A percentile compares a stretch with the other conserved stretches of the same genome.
phyloP scores from a whole-genome alignment of 108 stramenopile species.

The Cyclotella baltica region DNA sequence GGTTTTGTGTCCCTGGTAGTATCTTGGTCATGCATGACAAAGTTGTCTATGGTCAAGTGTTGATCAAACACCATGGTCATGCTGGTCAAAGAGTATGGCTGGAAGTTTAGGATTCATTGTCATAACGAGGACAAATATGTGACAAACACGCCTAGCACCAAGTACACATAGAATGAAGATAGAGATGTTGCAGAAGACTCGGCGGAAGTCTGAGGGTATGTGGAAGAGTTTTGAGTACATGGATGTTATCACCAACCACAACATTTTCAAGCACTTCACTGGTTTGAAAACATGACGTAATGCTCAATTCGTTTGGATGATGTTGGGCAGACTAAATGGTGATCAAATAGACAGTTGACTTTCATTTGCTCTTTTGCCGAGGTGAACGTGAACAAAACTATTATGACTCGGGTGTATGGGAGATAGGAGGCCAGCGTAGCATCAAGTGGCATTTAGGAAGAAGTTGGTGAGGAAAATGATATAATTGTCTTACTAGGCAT shows the following conservation, averaged over 20 bases:
- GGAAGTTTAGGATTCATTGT: constrained; percentile 3
- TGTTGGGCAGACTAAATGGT: constrained; percentile 25
- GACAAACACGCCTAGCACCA: not conserved
- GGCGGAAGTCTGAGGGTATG: not conserved
- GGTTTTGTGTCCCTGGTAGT: constrained; percentile 26
- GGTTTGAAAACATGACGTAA: constrained; percentile 19
- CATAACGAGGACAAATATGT: constrained; percentile 7
- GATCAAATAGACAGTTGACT: constrained; percentile 22
- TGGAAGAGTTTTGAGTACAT: constrained; percentile 10
- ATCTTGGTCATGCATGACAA: constrained; percentile 9
- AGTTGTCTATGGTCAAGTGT: constrained; percentile 5
- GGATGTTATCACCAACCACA: constrained; percentile 13
- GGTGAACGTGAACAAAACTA: constrained; percentile 33
- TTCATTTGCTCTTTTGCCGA: constrained; percentile 26
- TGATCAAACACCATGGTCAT: constrained; percentile 12
- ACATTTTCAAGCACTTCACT: constrained; percentile 10
- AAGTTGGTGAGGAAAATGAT: constrained; percentile 24
- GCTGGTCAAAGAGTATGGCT: constrained; percentile 1
- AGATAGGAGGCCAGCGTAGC: not conserved
- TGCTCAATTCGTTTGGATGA: constrained; percentile 25
- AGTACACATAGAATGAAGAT: not conserved
- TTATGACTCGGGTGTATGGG: not conserved
- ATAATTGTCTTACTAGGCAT: not conserved
- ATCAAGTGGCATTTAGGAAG: constrained; percentile 8
- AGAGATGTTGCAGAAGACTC: not conserved